Conservation (phyloP, 164 flowering plant species). For the Taxillus chinensis region DNA sequence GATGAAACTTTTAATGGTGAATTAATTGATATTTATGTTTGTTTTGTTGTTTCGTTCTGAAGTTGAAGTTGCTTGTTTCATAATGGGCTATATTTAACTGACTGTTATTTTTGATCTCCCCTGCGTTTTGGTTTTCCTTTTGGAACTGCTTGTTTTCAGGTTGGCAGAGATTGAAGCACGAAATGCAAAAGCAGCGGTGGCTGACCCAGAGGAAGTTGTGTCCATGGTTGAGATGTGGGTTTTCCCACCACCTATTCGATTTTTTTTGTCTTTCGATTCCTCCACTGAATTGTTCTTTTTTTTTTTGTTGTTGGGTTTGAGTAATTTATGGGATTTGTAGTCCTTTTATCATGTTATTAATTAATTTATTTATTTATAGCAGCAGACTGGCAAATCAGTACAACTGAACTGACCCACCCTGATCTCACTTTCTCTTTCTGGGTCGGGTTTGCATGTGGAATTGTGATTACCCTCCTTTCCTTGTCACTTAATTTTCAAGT, state of each 20-base stretch:
- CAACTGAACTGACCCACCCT: background rate
- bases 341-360: background rate
- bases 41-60: background rate
- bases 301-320: background rate
- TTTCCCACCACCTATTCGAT: background rate
- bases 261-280: too few species aligned
- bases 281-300: background rate
- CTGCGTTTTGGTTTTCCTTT: background rate
- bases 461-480: too few species aligned
- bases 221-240: conserved; percentile 54
- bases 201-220: conserved; percentile 62
- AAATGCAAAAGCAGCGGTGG: conserved; percentile 58
- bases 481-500: too few species aligned
- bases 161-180: conserved; percentile 14
- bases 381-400: too few species aligned
- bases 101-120: too few species aligned
- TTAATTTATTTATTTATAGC: background rate
- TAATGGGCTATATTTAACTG: too few species aligned
- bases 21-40: background rate
- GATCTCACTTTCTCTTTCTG: too few species aligned
- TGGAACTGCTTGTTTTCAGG: conserved; percentile 9
- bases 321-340: background rate
- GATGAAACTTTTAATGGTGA: background rate
- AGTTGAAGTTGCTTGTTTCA: background rate
- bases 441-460: too few species aligned